Base-by-base conservation (phyloP, 2,329 filamentous ascomycete genomes). In the Colletotrichum truncatum region DNA sequence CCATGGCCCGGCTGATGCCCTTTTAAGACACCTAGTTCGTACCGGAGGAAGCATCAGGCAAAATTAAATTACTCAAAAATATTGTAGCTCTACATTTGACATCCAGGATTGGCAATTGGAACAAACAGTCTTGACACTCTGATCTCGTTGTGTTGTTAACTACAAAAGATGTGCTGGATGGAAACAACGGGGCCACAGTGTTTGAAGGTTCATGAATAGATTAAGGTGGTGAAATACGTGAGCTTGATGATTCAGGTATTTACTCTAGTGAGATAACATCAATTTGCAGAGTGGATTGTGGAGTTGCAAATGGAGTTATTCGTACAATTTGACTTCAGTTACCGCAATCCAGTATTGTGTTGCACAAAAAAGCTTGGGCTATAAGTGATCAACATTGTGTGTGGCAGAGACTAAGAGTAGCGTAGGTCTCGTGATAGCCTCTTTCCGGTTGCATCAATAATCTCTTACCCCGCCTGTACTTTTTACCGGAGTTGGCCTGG, bases 101-200 rank as follows among this genome's bases (percentile, higher is more conserved):
- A 11, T 51, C 16, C 55, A 9, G 55, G 55, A 9, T 32, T 51
- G 4, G 45, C 55, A 8, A 53, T n/a, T n/a, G n/a, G n/a, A n/a
- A n/a, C n/a, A n/a, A n/a, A n/a, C n/a, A n/a, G n/a, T n/a, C n/a
- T n/a, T n/a, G n/a, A n/a, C n/a, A n/a, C n/a, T n/a, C 45, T 0
- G 34, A 36, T 16, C 34, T 45, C 14, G 56, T 60, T 9, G 46
- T 52, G 3, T n/a, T 60, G 18, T 60, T 38, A 38, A 60, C 36
- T 7, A 48, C 38, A 7, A 25, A 28, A 10, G 57, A 61, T 11
- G 28, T 21, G 4, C 28, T 45, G 28, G 48, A 54, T 12, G 45
- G 26, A 18, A 39, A 45, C 7, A 46, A 38, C 7, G 48, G 23
- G 2, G 9, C 54, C 18, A 46, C 48, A 8, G 57, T 46, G 7